phyloP scores from a whole-genome alignment of 352 stramenopile species.

The Pythium brachiatum region DNA sequence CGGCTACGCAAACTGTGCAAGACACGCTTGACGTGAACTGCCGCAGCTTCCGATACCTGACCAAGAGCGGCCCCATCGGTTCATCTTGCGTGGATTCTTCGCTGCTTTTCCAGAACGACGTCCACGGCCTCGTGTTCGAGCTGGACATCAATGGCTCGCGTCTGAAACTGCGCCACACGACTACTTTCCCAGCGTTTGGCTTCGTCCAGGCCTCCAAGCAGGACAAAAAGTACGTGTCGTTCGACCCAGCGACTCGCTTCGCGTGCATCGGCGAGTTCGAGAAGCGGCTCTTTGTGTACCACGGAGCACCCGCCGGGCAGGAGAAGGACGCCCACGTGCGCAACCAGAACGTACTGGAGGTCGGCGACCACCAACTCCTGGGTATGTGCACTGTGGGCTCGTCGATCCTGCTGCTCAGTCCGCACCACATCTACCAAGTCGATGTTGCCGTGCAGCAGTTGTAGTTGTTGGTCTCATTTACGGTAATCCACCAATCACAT shows the following conservation, averaged over 20 bases:
- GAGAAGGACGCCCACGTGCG: conserved; percentile 45
- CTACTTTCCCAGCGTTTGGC: conserved; percentile 72
- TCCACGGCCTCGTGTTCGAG: conserved; percentile 71
- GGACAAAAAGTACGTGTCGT: conserved; percentile 82
- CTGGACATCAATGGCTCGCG: conserved; percentile 24
- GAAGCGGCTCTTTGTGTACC: conserved; percentile 74
- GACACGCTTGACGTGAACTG: conserved; percentile 67
- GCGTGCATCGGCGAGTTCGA: conserved; percentile 79
- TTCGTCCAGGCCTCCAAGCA: conserved; percentile 88
- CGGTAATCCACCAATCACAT: not conserved
- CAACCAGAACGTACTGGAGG: conserved; percentile 68
- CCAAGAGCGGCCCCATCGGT: conserved; percentile 12
- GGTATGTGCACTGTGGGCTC: conserved; percentile 49
- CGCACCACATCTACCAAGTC: conserved; percentile 33
- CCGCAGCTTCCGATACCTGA: conserved; percentile 62
- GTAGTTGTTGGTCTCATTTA: not conserved
- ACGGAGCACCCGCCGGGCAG: conserved; percentile 30
- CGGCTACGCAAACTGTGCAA: conserved; percentile 33
- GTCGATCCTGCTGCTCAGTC: conserved; percentile 54
- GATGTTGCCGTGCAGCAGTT: conserved; percentile 1
- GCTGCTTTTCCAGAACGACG: conserved; percentile 81
- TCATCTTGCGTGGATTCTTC: conserved; percentile 15
- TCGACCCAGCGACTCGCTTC: conserved; percentile 47
- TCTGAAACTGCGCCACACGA: conserved; percentile 39
- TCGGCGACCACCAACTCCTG: conserved; percentile 61